Percentiles rank a stretch among this genome's conserved stretches.
These are phyloP conservation scores for Aegilops tauschii DNA, from an alignment of 176 grass and related monocot species.

Conservation along the genomic window DNA sequence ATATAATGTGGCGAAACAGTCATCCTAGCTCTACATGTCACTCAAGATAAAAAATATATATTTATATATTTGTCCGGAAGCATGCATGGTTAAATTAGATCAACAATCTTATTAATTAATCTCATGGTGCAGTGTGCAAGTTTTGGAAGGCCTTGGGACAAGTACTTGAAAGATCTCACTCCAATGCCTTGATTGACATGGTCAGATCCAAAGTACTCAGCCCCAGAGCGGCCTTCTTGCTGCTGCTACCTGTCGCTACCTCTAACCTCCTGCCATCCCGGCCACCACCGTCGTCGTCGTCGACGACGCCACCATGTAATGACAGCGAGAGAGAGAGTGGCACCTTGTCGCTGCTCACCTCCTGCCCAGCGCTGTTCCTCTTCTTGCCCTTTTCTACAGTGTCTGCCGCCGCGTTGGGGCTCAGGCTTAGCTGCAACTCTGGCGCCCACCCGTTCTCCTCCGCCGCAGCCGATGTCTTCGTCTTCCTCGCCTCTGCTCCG, in stretches of 20 bases:
- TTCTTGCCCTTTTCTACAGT: slow-evolving; percentile 22
- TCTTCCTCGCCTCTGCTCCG: slow-evolving; percentile 30
- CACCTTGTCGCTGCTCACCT: slow-evolving; percentile 42
- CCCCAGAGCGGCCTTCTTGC: slow-evolving; percentile 77
- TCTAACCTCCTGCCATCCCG: slow-evolving; percentile 30
- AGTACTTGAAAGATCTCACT: slow-evolving; percentile 99
- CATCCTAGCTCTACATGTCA: slow-evolving; percentile 10
- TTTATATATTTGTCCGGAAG: slow-evolving; percentile 28
- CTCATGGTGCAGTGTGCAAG: slow-evolving; percentile 48
- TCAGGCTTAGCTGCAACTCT: slow-evolving; percentile 80
- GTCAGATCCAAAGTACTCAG: slow-evolving; percentile 99
- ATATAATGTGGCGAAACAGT: slow-evolving; percentile 3
- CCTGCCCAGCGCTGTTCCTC: slow-evolving; percentile 33
- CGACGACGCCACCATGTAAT: slow-evolving; percentile 4
- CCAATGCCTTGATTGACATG: slow-evolving; percentile 99
- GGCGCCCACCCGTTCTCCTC: slow-evolving; percentile 37
- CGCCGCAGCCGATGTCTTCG: background rate
- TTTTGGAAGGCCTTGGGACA: slow-evolving; percentile 76
- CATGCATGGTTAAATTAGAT: slow-evolving; percentile 49
- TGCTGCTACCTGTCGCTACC: slow-evolving; percentile 49
- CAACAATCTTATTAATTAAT: slow-evolving; percentile 57
- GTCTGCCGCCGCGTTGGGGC: slow-evolving; percentile 37
- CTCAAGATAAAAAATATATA: slow-evolving; percentile 25
- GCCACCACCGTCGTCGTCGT: background rate
- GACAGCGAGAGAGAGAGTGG: slow-evolving; percentile 59